Evolutionary conservation across 2,329 filamentous ascomycete species (phyloP).

Genomic region (Trichoderma sp.): DNA sequence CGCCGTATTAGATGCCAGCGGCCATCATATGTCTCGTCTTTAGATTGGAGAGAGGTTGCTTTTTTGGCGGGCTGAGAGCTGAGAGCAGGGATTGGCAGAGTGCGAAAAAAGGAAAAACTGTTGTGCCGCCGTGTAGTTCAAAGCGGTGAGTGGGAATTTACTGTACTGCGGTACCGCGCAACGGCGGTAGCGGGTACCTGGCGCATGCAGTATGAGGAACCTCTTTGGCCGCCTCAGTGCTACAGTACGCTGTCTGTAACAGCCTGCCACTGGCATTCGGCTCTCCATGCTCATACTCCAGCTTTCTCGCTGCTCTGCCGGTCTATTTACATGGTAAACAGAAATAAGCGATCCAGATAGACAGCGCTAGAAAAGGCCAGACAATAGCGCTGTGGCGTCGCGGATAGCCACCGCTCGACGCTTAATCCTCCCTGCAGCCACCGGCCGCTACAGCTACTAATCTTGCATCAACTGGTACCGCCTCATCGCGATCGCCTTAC

Average conservation of each 20-base stretch:
- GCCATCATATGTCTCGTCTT: background rate
- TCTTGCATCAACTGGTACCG: constrained; percentile 17
- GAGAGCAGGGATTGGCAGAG: constrained; percentile 14
- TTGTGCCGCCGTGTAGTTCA: constrained; percentile 19
- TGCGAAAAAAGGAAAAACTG: constrained; percentile 25
- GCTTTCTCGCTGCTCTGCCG: background rate
- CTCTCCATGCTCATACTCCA: background rate
- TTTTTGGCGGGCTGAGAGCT: constrained; percentile 10
- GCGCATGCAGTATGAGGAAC: background rate
- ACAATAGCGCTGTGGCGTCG: background rate
- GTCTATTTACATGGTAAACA: background rate
- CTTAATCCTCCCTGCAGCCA: constrained; percentile 10
- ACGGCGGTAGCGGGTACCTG: background rate
- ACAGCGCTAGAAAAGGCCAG: background rate
- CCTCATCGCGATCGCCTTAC: background rate
- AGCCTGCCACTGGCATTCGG: background rate
- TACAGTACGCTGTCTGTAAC: background rate
- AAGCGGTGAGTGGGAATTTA: constrained; percentile 15
- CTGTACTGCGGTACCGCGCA: background rate
- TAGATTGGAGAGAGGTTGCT: background rate
- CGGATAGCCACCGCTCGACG: background rate
- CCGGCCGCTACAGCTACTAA: background rate
- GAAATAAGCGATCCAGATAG: background rate
- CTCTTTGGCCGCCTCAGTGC: background rate
- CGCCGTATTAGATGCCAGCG: background rate